Conservation (phyloP, 2,329 filamentous ascomycete species). For the Epichloe hybrida region DNA sequence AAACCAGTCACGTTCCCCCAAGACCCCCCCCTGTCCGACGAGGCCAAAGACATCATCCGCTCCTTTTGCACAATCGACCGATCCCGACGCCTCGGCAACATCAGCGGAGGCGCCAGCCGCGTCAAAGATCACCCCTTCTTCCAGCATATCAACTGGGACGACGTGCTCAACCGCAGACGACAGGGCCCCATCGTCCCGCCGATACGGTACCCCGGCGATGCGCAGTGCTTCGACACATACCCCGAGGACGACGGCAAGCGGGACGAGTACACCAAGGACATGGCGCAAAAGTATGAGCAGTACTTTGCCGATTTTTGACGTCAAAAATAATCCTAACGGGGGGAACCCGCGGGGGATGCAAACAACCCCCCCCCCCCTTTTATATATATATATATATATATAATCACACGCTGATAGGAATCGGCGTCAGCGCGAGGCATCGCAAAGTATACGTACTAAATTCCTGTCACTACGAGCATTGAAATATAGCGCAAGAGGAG, state of each 20-base stretch:
- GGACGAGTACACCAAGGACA: slow-evolving; percentile 55
- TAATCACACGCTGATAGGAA: too few species aligned
- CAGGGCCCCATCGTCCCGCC: slow-evolving; percentile 65
- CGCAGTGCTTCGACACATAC: slow-evolving; percentile 71
- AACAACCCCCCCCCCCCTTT: too few species aligned
- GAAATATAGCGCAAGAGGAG: not conserved
- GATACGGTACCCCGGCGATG: slow-evolving; percentile 57
- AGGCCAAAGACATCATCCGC: slow-evolving; percentile 62
- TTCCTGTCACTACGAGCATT: too few species aligned
- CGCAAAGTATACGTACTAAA: too few species aligned
- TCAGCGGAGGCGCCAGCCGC: slow-evolving; percentile 55
- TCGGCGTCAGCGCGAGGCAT: too few species aligned
- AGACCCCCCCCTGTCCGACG: slow-evolving; percentile 46
- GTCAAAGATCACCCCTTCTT: slow-evolving; percentile 73
- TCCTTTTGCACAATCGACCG: slow-evolving; percentile 69
- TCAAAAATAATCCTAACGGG: not conserved
- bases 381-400: too few species aligned
- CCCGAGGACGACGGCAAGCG: slow-evolving; percentile 58
- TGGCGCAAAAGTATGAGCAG: slow-evolving; percentile 55
- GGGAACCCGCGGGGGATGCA: too few species aligned
- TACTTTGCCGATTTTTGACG: slow-evolving; percentile 58
- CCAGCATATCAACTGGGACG: slow-evolving; percentile 58
- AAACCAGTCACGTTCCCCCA: slow-evolving; percentile 59
- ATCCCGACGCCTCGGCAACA: slow-evolving; percentile 64
- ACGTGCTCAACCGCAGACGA: slow-evolving; percentile 48